These are phyloP conservation scores for Aspergillus neotritici DNA, from an alignment of 2,329 filamentous ascomycete genomes.

Conservation along the genomic window DNA sequence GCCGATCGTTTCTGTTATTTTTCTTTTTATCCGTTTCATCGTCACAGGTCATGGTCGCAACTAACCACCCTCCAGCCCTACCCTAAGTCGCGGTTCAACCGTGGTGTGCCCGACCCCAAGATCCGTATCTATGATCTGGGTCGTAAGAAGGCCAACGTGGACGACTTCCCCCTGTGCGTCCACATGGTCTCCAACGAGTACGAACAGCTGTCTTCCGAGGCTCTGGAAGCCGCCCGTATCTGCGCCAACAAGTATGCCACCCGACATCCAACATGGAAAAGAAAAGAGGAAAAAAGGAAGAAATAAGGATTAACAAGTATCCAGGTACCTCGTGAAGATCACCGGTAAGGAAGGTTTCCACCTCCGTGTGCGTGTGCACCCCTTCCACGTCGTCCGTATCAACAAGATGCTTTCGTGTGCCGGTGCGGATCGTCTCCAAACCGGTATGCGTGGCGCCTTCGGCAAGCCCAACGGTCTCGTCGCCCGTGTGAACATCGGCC, in stretches of 20 bases:
- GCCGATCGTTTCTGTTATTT: not conserved
- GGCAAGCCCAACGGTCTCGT: slow-evolving; percentile 99
- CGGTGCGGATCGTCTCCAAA: slow-evolving; percentile 99
- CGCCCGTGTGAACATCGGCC: slow-evolving; percentile 99
- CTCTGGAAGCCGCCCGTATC: slow-evolving; percentile 98
- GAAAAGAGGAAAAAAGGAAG: not conserved
- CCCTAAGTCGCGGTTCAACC: slow-evolving; percentile 99
- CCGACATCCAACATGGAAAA: slow-evolving; percentile 18
- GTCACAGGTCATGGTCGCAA: slow-evolving; percentile 18
- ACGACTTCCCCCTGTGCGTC: slow-evolving; percentile 98
- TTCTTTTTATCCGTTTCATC: slow-evolving; percentile 6
- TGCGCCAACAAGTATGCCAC: slow-evolving; percentile 91
- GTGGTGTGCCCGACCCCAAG: slow-evolving; percentile 80
- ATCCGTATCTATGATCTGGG: slow-evolving; percentile 98
- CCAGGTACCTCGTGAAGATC: slow-evolving; percentile 62
- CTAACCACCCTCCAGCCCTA: slow-evolving; percentile 60
- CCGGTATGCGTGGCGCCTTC: slow-evolving; percentile 99
- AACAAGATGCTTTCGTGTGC: slow-evolving; percentile 99
- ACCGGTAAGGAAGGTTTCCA: slow-evolving; percentile 68
- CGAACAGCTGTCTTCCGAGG: slow-evolving; percentile 99
- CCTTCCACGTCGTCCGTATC: slow-evolving; percentile 99
- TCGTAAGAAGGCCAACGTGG: slow-evolving; percentile 96
- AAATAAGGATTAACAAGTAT: not conserved
- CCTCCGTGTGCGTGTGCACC: slow-evolving; percentile 77
- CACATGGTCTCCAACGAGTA: slow-evolving; percentile 99